Base-by-base conservation (phyloP, 148 eudicot species). In the Chenopodium formosanum region DNA sequence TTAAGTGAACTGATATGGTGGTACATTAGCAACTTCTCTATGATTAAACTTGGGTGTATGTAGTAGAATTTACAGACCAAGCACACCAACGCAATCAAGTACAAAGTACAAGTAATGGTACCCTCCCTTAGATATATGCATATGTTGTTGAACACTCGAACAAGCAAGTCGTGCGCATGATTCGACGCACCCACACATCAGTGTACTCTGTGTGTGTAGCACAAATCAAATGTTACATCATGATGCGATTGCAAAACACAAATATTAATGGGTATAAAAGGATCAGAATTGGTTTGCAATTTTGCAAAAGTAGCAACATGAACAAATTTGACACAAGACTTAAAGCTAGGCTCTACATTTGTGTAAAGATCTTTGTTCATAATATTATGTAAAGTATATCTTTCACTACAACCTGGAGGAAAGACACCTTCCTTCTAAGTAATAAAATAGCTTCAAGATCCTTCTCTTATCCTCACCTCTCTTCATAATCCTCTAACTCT, bases 391-490 rank as follows among this genome's bases (percentile, higher is more conserved):
- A 31, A 37, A 17, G 44, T 8, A 13, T 17, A 4, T 17, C 9
- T 12, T 17, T 34, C 73, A 70, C 23, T 17, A 70, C 34, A 32
- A 19, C 44, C 1, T 69, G 73, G n/a, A 69, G 72, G 22, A 69
- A 17, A 14, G 4, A 16, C 50, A 23, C 50, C 22, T 50, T 50
- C 56, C 76, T 23, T 25, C 16, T 25, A 12, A 74, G 62, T 25
- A 17, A 52, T 4, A 27, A 2, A 23, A 19, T 22, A 37, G 4
- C 50, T 69, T 32, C 22, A 73, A 73, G 31, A 73, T 11, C 76
- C 56, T 60, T 31, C 78, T 19, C 50, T 76, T 60, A 22, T 47
- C 78, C 78, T 60, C 46, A 7, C 40, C 40, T 53, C 44, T 60
- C 48, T 31, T 60, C 40, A 60, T 78, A 29, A 9, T 31, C 14